Evolutionary conservation across 345 rosid genomes (phyloP), one percentile per base, ranked within the genome.

Genomic region (Aquilaria sinensis): DNA sequence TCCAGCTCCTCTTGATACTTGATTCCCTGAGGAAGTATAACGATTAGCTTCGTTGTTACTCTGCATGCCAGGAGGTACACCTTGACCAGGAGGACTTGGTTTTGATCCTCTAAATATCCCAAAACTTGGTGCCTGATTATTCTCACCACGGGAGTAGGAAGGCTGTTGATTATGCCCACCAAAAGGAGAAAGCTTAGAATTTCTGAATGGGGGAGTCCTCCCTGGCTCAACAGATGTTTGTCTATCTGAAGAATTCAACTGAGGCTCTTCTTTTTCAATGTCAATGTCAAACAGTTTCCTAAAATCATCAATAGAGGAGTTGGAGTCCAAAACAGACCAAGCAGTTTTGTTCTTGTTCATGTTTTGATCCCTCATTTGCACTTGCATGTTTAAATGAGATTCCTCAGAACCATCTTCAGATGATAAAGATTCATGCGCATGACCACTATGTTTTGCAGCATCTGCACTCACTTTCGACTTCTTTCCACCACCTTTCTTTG

Each of bases 51-150:
- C 64, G 1, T 31, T 46, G 45, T 58, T 62, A 31, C 61, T 30
- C 13, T 62, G 45, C 33, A 15, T 49, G 31, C 53, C 51, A 12
- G 56, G 51, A 23, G 65, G 53, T 31, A 43, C 69, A 55, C 65
- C 72, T 47, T 61, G 74, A 4, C 63, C 51, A 31, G 70, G 57
- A 32, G 50, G 14, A 62, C 56, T 69, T 49, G 65, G 52, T 12
- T 58, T 75, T n/a, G 76, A 57, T 63, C 71, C 64, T 70, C 96
- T 91, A 74, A 88, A 83, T 53, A 77, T 71, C 48, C 96, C 96
- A 74, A 66, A 86, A 71, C 85, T 58, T 50, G 75, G 67, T 14
- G 73, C 37, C 11, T 64, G 59, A 15, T 63, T 65, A 46, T 53
- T 60, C 23, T 23, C 23, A 23, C 23, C 23, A 46, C 9, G 50